Conservation (phyloP, 805 yeast genomes). For the Maudiozyma pseudohumilis region DNA sequence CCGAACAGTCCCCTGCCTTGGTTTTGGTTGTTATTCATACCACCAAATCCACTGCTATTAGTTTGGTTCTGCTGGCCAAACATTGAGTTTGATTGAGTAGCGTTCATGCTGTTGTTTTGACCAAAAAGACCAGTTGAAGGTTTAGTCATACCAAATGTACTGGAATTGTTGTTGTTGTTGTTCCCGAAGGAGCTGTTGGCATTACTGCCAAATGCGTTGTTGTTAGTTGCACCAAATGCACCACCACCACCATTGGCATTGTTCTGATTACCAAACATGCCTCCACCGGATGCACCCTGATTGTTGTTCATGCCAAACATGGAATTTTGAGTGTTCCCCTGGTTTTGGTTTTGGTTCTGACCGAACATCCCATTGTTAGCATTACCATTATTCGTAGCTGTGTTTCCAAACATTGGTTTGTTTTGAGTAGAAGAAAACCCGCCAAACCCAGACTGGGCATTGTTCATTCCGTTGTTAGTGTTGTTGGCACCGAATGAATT, state of each 20-base stretch:
- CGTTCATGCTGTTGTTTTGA: constrained; percentile 6
- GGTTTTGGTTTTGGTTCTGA: constrained; percentile 8
- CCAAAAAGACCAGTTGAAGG: constrained; percentile 13
- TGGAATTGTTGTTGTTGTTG: constrained; percentile 3
- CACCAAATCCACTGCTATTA: constrained; percentile 17
- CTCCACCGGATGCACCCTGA: constrained; percentile 18
- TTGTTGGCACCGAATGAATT: constrained; percentile 8
- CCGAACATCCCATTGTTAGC: constrained; percentile 20
- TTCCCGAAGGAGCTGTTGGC: constrained; percentile 6
- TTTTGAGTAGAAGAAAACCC: constrained; percentile 20
- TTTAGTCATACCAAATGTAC: constrained; percentile 29
- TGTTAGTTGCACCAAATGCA: constrained; percentile 18
- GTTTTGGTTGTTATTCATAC: constrained; percentile 4
- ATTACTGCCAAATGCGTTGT: constrained; percentile 22
- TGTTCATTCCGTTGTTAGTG: constrained; percentile 14
- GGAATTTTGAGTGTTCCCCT: constrained; percentile 13
- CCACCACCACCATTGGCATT: constrained; percentile 21
- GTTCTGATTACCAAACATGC: constrained; percentile 5
- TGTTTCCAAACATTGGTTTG: constrained; percentile 3
- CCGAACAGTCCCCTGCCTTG: constrained; percentile 2
- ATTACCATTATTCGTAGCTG: constrained; percentile 10
- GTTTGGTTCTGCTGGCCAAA: constrained; percentile 24
- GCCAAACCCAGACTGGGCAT: constrained; percentile 27
- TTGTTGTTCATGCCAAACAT: constrained; percentile 27
- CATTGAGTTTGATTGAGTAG: constrained; percentile 27